Percentiles rank a stretch among this genome's conserved stretches.
phyloP scores from a whole-genome alignment of 495 filamentous ascomycete species.

The Hypoxylon rickii region DNA sequence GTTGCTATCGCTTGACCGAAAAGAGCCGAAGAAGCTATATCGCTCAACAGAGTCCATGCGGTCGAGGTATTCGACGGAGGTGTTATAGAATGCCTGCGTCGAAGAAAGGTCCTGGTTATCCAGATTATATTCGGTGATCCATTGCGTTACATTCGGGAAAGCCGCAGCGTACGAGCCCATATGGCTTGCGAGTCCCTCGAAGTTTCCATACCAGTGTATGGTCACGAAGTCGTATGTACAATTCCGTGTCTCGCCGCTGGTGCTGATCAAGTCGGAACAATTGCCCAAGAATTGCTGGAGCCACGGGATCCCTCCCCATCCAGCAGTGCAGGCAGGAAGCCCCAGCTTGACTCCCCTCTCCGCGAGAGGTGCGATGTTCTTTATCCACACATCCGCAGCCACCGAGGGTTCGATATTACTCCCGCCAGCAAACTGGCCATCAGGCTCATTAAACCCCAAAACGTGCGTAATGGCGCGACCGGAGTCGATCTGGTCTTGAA shows the following conservation, averaged over 20 bases:
- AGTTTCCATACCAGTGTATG: slow-evolving; percentile 78
- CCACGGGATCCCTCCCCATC: slow-evolving; percentile 63
- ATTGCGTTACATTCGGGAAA: slow-evolving; percentile 65
- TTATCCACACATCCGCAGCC: slow-evolving; percentile 69
- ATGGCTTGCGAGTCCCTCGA: slow-evolving; percentile 72
- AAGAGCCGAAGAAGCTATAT: slow-evolving; percentile 77
- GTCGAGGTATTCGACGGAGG: slow-evolving; percentile 65
- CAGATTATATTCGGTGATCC: slow-evolving; percentile 74
- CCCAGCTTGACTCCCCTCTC: slow-evolving; percentile 60
- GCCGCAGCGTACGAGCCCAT: slow-evolving; percentile 63
- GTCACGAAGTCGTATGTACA: slow-evolving; percentile 75
- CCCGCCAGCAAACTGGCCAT: slow-evolving; percentile 61
- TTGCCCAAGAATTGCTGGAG: slow-evolving; percentile 62
- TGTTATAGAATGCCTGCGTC: slow-evolving; percentile 69
- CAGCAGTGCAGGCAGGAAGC: slow-evolving; percentile 63
- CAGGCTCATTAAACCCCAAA: slow-evolving; percentile 78
- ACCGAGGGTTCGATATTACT: slow-evolving; percentile 56
- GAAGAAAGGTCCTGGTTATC: slow-evolving; percentile 53
- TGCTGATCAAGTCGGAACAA: slow-evolving; percentile 51
- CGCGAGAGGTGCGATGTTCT: slow-evolving; percentile 67
- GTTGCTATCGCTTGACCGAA: slow-evolving; percentile 67
- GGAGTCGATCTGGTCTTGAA: slow-evolving; percentile 52
- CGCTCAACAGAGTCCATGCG: slow-evolving; percentile 60
- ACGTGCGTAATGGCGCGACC: slow-evolving; percentile 67
- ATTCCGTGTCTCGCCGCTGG: slow-evolving; percentile 40